Evolutionary conservation across 306 rosid species (phyloP).

Genomic region (Ammopiptanthus mongolicus): DNA sequence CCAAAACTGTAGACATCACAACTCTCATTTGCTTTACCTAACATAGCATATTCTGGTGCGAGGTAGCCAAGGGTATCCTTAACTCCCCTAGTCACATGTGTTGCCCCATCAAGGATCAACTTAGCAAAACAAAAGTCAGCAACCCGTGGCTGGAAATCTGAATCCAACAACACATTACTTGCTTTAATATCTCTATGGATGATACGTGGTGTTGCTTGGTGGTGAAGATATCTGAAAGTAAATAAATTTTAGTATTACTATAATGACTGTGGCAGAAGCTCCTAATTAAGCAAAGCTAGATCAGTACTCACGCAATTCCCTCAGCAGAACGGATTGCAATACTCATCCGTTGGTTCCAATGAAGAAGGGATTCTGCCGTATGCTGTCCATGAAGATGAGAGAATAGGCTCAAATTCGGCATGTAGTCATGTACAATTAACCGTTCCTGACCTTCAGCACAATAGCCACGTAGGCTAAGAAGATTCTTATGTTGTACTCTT

Average conservation of each 20-base stretch:
- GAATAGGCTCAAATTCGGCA: slow-evolving; percentile 87
- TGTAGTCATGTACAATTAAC: slow-evolving; percentile 80
- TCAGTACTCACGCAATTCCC: slow-evolving; percentile 74
- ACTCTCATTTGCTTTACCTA: slow-evolving; percentile 85
- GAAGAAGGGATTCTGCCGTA: slow-evolving; percentile 76
- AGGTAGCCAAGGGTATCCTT: slow-evolving; percentile 98
- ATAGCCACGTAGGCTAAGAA: slow-evolving; percentile 88
- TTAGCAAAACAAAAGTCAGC: slow-evolving; percentile 96
- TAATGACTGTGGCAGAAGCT: not conserved
- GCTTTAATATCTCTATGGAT: slow-evolving; percentile 90
- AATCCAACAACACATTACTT: slow-evolving; percentile 78
- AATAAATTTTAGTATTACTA: not conserved
- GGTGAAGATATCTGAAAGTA: slow-evolving; percentile 84
- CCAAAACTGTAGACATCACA: slow-evolving; percentile 96
- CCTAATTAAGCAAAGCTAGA: not conserved
- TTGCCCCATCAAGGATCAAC: slow-evolving; percentile 91
- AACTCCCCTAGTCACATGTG: slow-evolving; percentile 92
- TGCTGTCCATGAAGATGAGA: slow-evolving; percentile 97
- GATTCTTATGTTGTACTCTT: slow-evolving; percentile 92
- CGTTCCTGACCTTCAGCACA: slow-evolving; percentile 99
- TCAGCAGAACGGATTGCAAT: slow-evolving; percentile 92
- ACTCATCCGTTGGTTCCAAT: slow-evolving; percentile 85
- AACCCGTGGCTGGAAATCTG: slow-evolving; percentile 69
- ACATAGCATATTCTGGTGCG: slow-evolving; percentile 92
- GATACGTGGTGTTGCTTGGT: slow-evolving; percentile 83